Conservation (phyloP, 2,329 filamentous ascomycete species). For the Tolypocladium inflatum region DNA sequence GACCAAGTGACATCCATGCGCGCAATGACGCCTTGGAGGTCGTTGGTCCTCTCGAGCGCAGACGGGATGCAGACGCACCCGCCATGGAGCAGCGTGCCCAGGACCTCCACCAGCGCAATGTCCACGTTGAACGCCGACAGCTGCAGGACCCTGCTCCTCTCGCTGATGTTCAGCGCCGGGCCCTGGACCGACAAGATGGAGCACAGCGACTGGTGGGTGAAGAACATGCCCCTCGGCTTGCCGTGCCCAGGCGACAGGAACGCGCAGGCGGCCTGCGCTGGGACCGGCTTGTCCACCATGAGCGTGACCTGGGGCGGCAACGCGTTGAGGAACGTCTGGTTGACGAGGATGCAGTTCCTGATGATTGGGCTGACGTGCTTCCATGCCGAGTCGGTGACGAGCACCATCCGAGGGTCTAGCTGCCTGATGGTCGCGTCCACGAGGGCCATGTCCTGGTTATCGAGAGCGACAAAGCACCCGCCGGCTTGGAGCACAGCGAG, state of each 20-base stretch:
- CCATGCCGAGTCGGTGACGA: constrained; percentile 33
- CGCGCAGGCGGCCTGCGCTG: constrained; percentile 46
- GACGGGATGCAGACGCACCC: constrained; percentile 51
- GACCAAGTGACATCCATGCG: constrained; percentile 41
- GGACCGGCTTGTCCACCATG: constrained; percentile 20
- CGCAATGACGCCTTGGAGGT: constrained; percentile 39
- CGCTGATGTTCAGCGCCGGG: constrained; percentile 36
- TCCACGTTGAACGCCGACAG: constrained; percentile 46
- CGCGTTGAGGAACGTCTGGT: constrained; percentile 28
- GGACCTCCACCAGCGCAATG: constrained; percentile 39
- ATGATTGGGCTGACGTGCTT: constrained; percentile 28
- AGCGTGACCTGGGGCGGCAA: constrained; percentile 20
- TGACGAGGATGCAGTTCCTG: constrained; percentile 30
- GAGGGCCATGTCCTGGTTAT: constrained; percentile 31
- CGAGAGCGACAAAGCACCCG: constrained; percentile 40
- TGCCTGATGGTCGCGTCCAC: constrained; percentile 32
- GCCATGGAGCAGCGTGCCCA: constrained; percentile 43
- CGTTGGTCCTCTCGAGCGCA: constrained; percentile 35
- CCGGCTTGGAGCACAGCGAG: constrained; percentile 56
- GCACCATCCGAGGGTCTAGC: constrained; percentile 32
- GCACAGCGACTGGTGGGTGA: constrained; percentile 50
- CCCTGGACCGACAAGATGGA: constrained; percentile 43
- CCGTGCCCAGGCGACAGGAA: constrained; percentile 47
- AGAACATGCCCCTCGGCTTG: constrained; percentile 48
- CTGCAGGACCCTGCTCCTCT: constrained; percentile 44